Evolutionary conservation across 768 basidiomycete genomes (phyloP).

Genomic region (Serendipita sp.): DNA sequence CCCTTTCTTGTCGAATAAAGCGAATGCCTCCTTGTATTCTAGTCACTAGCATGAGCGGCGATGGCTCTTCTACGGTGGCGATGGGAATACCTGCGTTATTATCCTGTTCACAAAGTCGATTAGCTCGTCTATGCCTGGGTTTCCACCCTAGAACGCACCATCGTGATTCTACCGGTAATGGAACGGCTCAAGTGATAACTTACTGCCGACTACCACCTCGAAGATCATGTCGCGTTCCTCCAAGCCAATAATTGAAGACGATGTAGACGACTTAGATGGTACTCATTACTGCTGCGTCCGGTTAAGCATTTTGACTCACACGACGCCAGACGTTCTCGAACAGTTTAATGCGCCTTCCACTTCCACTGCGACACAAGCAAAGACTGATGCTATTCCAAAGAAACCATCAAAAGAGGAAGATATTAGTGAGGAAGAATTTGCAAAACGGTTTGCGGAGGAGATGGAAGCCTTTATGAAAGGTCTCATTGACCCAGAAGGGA

Average conservation of each 20-base stretch:
- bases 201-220: not conserved
- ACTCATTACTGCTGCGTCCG: slow-evolving; percentile 9
- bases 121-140: not conserved
- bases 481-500: slow-evolving; percentile 14
- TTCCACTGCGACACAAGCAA: slow-evolving; percentile 13
- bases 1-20: slow-evolving; percentile 94
- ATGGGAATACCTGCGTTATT: slow-evolving; percentile 2
- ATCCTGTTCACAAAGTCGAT: not conserved
- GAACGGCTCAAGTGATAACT: not conserved
- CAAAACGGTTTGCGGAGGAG: slow-evolving; percentile 25
- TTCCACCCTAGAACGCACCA: not conserved
- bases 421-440: slow-evolving; percentile 22
- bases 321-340: slow-evolving; percentile 32
- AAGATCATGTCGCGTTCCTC: not conserved
- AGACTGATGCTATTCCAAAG: slow-evolving; percentile 6
- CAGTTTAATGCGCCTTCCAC: slow-evolving; percentile 23
- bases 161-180: slow-evolving; percentile 3
- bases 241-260: slow-evolving; percentile 27
- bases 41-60: slow-evolving; percentile 11
- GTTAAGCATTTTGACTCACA: slow-evolving; percentile 5
- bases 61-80: not conserved
- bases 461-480: slow-evolving; percentile 33
- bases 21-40: slow-evolving; percentile 97
- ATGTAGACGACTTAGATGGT: slow-evolving; percentile 59
- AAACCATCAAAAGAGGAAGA: slow-evolving; percentile 14